Percentiles rank a stretch among this genome's conserved stretches.
Conservation (phyloP, 2,329 filamentous ascomycete species). For the Coniella lustricola region DNA sequence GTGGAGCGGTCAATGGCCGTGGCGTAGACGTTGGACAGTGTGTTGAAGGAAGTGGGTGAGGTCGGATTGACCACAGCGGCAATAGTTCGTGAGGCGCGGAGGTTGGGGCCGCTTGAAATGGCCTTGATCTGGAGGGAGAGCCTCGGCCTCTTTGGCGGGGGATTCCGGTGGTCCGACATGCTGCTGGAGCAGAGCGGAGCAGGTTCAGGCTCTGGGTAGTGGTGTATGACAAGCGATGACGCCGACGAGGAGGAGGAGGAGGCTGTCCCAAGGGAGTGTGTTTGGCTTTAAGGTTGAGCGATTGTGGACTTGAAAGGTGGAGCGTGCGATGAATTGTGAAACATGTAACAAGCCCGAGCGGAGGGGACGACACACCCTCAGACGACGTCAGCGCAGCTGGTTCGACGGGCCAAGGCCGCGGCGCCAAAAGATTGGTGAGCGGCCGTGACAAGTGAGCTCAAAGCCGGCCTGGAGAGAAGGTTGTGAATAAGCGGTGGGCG, state of each 20-base stretch:
- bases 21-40: constrained; percentile 58
- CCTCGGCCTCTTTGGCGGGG: constrained; percentile 43
- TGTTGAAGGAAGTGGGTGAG: constrained; percentile 59
- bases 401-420: too few species aligned
- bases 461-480: neutral
- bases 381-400: neutral
- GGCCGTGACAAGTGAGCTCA: neutral
- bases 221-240: neutral
- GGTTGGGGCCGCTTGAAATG: constrained; percentile 28
- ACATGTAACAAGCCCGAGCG: constrained; percentile 6
- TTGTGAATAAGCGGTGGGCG: too few species aligned
- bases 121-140: constrained; percentile 43
- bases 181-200: neutral
- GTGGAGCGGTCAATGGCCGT: constrained; percentile 55
- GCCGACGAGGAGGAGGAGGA: neutral
- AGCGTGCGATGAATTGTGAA: constrained; percentile 9
- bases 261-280: too few species aligned
- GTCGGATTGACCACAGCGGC: constrained; percentile 45
- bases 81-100: constrained; percentile 35
- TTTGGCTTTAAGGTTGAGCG: neutral
- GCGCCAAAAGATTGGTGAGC: neutral
- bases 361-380: neutral
- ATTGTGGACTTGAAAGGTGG: neutral
- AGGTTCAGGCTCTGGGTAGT: neutral
- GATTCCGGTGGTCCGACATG: constrained; percentile 23